Base-by-base conservation (phyloP, 225 moss, liverwort and hornwort genomes). In the Thuidium tamariscinum region DNA sequence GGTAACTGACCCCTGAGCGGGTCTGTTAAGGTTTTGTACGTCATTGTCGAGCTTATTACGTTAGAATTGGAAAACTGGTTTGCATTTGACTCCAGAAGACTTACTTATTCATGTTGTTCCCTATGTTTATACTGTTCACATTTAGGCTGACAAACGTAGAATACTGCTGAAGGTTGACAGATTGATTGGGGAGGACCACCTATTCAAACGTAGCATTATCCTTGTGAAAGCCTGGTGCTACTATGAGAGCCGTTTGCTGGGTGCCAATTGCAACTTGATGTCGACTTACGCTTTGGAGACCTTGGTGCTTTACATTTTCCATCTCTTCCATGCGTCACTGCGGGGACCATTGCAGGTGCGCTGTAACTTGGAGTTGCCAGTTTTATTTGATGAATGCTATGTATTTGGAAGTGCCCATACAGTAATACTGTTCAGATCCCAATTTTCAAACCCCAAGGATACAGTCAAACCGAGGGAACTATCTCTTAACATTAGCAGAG, bases 191-290 rank as follows among this genome's bases (percentile, higher is more conserved):
- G 86, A 92, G 29, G 86, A 94, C 83, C 95, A 96, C 89, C 83
- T 97, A 56, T 97, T 96, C 89, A 96, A 97, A 89, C 91, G 95
- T 82, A 96, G 94, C 88, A 93, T 96, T 54, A 96, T 97, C 64
- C 93, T 97, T 46, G 93, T 96, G 20, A 97, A 96, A 86, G 97
- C 96, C 39, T 97, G 96, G 96, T 97, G 97, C 71, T 97, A 91
- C 71, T 97, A 97, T 84, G 97, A 97, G 71, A 93, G 94, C 88
- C 75, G 88, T n/a, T 88, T 96, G 42, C 85, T 97, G 86, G 96
- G 95, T 49, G 95, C 96, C 81, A 89, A 96, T 82, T 87, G 91
- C 92, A 93, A 93, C 46, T 88, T 97, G 73, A 94, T 97, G 83
- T 96, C 97, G 71, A 94, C 96, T 17, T 97, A 96, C 85, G 97